Base-by-base conservation (phyloP, 23 red algal species). In the Porphyridium purpureum region DNA sequence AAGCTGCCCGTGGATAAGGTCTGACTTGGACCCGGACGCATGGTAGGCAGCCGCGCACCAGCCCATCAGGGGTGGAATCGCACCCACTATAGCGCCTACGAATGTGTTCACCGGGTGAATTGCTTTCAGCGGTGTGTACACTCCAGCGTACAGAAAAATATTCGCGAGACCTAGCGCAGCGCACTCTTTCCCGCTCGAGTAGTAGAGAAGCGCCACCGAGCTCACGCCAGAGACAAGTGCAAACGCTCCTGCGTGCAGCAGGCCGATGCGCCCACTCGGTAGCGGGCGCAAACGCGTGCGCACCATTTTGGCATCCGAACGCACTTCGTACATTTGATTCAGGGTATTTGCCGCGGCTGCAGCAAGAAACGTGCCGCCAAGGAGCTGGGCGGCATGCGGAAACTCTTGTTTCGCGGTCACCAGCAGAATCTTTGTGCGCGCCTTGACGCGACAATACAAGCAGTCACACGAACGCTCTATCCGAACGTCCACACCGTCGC, bases 41-140 rank as follows among this genome's bases (percentile, higher is more conserved):
- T n/a, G n/a, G n/a, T n/a, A n/a, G n/a, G n/a, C n/a, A 7, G 88
- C 88, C 1, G 88, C 88, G 6, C 60, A 47, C 88, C 88, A 95
- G 27, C 88, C 88, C 32, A 80, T 71, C 32, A 95, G 7, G 7
- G 88, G 88, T 29, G 88, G 88, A 1, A 95, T 41, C 24, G 88
- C 88, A 27, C 88, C 88, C 14, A 95, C 88, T 17, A 95, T 48
- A 4, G 88, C 88, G 33, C 88, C 88, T 2, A 95, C 58, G 62
- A 55, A 84, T 7, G 88, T 95, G 49, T 95, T 95, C 27, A 81
- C 34, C 9, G 53, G 67, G 6, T 70, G 72, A 3, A 95, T 9
- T 47, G 66, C 24, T 29, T 95, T 95, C 24, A 95, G 66, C 4
- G 78, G 72, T 4, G 88, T 95, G 53, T 95, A 95, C 21, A 95